A percentile compares a stretch with the other conserved stretches of the same genome.
Evolutionary conservation across 2,329 filamentous ascomycete species (phyloP).

Genomic region (Xylaria sp.): DNA sequence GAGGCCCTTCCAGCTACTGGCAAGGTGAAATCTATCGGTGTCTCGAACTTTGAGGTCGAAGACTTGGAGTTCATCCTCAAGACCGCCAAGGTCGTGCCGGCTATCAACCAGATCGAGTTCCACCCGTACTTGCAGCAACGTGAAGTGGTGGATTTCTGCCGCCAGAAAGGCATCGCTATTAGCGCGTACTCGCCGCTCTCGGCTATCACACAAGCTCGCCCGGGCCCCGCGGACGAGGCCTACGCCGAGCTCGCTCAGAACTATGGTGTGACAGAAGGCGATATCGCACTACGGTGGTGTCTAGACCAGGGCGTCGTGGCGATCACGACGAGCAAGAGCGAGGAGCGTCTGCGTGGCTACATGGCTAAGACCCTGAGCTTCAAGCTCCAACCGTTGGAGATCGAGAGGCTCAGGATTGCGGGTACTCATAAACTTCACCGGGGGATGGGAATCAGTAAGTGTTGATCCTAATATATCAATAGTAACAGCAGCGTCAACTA

Average conservation of each 20-base stretch:
- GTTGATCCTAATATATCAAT: neutral
- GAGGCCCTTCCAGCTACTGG: slow-evolving; percentile 75
- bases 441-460: slow-evolving; percentile 43
- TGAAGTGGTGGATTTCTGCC: slow-evolving; percentile 65
- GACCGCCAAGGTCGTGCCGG: slow-evolving; percentile 71
- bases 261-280: slow-evolving; percentile 66
- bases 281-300: slow-evolving; percentile 69
- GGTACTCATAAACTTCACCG: slow-evolving; percentile 69
- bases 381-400: slow-evolving; percentile 67
- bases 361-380: slow-evolving; percentile 60
- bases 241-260: slow-evolving; percentile 66
- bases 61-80: slow-evolving; percentile 67
- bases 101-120: slow-evolving; percentile 83
- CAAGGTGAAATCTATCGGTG: slow-evolving; percentile 75
- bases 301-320: slow-evolving; percentile 69
- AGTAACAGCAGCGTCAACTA: neutral
- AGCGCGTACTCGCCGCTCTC: slow-evolving; percentile 68
- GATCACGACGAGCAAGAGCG: slow-evolving; percentile 69
- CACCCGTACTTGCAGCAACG: slow-evolving; percentile 80
- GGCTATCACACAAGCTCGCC: slow-evolving; percentile 55
- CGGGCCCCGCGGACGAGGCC: slow-evolving; percentile 64
- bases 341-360: slow-evolving; percentile 67
- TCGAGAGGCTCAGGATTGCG: slow-evolving; percentile 63
- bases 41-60: slow-evolving; percentile 76
- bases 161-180: slow-evolving; percentile 66